These are phyloP conservation scores for Phytophthora syringae DNA, from an alignment of 352 stramenopile genomes.

Conservation along the genomic window DNA sequence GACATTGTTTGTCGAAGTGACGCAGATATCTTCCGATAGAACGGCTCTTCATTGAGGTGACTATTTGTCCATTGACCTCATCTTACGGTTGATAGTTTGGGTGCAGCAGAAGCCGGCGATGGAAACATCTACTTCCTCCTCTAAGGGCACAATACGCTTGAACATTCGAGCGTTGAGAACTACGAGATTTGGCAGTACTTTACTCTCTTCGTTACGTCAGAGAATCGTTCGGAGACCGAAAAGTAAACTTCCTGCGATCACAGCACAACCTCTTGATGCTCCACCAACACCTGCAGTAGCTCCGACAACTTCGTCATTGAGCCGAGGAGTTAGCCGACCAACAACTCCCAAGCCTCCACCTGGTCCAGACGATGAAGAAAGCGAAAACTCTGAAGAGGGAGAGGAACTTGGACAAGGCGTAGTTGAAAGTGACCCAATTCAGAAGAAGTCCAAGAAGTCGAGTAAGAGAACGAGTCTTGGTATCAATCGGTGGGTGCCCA, in stretches of 20 bases:
- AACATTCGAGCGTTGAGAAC: slow-evolving; percentile 17
- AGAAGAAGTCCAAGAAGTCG: slow-evolving; percentile 23
- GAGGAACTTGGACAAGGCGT: neutral
- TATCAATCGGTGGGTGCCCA: slow-evolving; percentile 47
- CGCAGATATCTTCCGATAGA: neutral
- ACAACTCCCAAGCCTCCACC: slow-evolving; percentile 28
- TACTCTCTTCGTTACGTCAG: slow-evolving; percentile 28
- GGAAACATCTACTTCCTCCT: slow-evolving; percentile 7
- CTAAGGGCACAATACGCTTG: slow-evolving; percentile 7
- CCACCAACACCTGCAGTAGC: neutral
- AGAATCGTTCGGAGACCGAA: slow-evolving; percentile 18
- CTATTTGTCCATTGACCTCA: neutral
- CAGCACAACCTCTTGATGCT: slow-evolving; percentile 3
- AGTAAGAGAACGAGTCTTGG: slow-evolving; percentile 20
- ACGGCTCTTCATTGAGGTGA: neutral
- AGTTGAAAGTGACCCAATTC: neutral
- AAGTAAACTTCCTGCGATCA: slow-evolving; percentile 16
- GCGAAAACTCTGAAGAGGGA: slow-evolving; percentile 21
- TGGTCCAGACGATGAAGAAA: slow-evolving; percentile 21
- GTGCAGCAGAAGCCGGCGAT: slow-evolving; percentile 25
- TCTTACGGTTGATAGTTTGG: slow-evolving; percentile 10
- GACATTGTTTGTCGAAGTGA: too few species aligned
- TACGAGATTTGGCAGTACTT: slow-evolving; percentile 16
- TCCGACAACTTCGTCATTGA: neutral
- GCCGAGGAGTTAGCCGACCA: neutral